A percentile compares a stretch with the other conserved stretches of the same genome.
These are phyloP conservation scores for Conringia planisiliqua DNA, from an alignment of 345 rosid genomes.

Conservation along the genomic window DNA sequence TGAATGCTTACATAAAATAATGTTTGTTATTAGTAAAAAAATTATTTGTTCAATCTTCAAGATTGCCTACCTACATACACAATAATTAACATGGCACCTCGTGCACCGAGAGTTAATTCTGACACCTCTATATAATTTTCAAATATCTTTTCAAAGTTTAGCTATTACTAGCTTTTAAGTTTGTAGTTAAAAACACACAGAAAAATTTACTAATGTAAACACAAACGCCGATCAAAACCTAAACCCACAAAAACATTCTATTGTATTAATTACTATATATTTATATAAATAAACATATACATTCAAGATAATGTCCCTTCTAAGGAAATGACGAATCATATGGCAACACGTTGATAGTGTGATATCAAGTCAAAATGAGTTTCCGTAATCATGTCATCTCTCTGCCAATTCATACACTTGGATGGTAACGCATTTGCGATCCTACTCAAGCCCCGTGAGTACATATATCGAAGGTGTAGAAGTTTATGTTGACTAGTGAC, in stretches of 20 bases:
- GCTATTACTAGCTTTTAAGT: background rate
- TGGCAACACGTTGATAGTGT: too few relatives aligned
- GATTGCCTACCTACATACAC: background rate
- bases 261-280: background rate
- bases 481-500: background rate
- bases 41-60: background rate
- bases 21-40: too few relatives aligned
- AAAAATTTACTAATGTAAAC: background rate
- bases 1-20: background rate
- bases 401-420: background rate
- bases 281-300: background rate
- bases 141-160: too few relatives aligned
- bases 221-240: background rate
- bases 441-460: background rate
- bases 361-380: background rate
- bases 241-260: background rate
- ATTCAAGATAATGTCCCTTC: too few relatives aligned
- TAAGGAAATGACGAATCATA: too few relatives aligned
- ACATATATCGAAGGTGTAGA: background rate
- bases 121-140: background rate
- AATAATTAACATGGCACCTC: slow-evolving; percentile 5
- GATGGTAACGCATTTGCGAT: background rate
- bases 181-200: background rate
- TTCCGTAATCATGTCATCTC: background rate
- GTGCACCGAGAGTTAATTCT: slow-evolving; percentile 1